Conservation (phyloP, 768 basidiomycete species). For the Botryobasidium botryosum region DNA sequence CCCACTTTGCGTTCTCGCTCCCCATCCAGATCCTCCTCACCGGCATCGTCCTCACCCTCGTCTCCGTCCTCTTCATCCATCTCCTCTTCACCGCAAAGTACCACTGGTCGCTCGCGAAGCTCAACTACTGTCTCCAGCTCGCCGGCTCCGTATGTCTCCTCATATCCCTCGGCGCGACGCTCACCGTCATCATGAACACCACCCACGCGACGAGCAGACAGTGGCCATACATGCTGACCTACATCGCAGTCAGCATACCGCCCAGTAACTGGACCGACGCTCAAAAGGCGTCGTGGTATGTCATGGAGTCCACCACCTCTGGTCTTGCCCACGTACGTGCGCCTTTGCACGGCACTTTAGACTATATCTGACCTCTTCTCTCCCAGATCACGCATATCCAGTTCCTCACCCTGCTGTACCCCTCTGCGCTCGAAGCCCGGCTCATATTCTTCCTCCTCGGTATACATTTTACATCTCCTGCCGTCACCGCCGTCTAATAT, state of each 20-base stretch:
- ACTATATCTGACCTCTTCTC: not conserved
- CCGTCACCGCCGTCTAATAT: not conserved
- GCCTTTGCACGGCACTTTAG: not conserved
- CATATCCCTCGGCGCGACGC: slow-evolving; percentile 56
- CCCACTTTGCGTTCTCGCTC: slow-evolving; percentile 69
- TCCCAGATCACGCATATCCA: slow-evolving; percentile 89
- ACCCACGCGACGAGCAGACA: slow-evolving; percentile 42
- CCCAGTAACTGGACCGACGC: slow-evolving; percentile 47
- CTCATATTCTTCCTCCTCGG: slow-evolving; percentile 77
- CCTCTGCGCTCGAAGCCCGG: slow-evolving; percentile 71
- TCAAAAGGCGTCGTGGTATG: slow-evolving; percentile 61
- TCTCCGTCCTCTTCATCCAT: slow-evolving; percentile 73
- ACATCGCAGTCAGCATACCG: slow-evolving; percentile 68
- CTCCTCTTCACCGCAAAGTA: slow-evolving; percentile 91
- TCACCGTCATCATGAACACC: slow-evolving; percentile 52
- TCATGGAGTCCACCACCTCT: slow-evolving; percentile 74
- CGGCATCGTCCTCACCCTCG: slow-evolving; percentile 71
- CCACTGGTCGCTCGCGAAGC: slow-evolving; percentile 83
- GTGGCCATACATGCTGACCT: slow-evolving; percentile 96
- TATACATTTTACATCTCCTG: slow-evolving; percentile 18
- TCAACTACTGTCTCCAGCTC: slow-evolving; percentile 84
- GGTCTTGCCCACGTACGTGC: slow-evolving; percentile 64
- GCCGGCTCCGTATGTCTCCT: slow-evolving; percentile 68
- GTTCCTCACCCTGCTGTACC: slow-evolving; percentile 88
- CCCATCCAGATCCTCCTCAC: slow-evolving; percentile 81